Evolutionary conservation across 2,329 filamentous ascomycete genomes (phyloP).

Genomic region (Dactylellina cionopaga): DNA sequence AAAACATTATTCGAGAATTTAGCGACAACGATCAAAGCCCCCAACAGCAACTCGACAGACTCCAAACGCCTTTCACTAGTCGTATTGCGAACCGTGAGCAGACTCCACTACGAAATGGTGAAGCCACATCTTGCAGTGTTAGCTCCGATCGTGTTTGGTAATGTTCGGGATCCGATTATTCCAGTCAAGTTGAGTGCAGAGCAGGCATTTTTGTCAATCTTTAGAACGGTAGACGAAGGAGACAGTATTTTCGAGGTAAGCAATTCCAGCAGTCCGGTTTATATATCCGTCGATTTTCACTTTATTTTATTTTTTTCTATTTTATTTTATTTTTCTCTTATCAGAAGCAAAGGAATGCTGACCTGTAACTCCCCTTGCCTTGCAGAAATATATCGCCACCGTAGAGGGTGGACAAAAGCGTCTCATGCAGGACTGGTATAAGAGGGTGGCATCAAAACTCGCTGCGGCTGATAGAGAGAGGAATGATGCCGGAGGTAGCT

Average conservation of each 20-base stretch:
- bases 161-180: constrained; percentile 89
- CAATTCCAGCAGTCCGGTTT: neutral
- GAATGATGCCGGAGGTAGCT: constrained; percentile 85
- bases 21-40: constrained; percentile 74
- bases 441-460: constrained; percentile 84
- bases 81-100: constrained; percentile 83
- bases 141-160: constrained; percentile 85
- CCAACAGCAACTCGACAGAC: constrained; percentile 65
- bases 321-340: too few relatives aligned
- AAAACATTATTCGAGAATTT: constrained; percentile 84
- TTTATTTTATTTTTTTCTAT: neutral
- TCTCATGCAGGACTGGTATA: constrained; percentile 97
- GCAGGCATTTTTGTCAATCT: constrained; percentile 89
- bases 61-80: constrained; percentile 87
- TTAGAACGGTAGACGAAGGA: constrained; percentile 89
- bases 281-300: constrained; percentile 21
- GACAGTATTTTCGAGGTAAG: constrained; percentile 55
- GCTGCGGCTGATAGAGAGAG: constrained; percentile 89
- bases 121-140: constrained; percentile 82
- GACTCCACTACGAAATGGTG: constrained; percentile 77
- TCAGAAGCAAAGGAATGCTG: constrained; percentile 33
- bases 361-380: constrained; percentile 29
- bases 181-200: constrained; percentile 95
- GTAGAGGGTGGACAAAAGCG: constrained; percentile 68
- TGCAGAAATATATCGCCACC: constrained; percentile 56